Conservation (phyloP, 768 basidiomycete species). For the Lactarius quietus region DNA sequence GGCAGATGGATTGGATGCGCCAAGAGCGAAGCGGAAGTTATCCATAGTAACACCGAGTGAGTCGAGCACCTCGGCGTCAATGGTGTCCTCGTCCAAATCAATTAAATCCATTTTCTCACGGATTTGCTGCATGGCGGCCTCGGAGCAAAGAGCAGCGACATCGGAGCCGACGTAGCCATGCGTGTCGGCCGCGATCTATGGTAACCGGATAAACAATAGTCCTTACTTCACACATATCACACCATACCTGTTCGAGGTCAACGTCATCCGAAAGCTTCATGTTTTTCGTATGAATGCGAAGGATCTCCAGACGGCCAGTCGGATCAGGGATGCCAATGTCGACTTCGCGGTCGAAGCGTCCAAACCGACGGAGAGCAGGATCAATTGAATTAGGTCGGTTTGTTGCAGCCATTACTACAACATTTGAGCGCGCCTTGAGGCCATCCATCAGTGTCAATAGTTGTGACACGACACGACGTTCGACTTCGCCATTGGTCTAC, state of each 20-base stretch:
- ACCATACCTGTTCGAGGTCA: constrained; percentile 84
- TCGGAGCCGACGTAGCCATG: constrained; percentile 99
- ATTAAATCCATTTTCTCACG: constrained; percentile 99
- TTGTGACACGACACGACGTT: constrained; percentile 98
- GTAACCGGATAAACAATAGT: constrained; percentile 18
- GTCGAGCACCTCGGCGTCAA: constrained; percentile 98
- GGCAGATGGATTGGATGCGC: constrained; percentile 95
- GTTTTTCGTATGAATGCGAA: constrained; percentile 99
- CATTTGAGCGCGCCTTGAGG: constrained; percentile 96
- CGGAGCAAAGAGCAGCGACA: constrained; percentile 94
- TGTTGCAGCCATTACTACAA: constrained; percentile 99
- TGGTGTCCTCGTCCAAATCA: constrained; percentile 95
- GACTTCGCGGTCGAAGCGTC: constrained; percentile 98
- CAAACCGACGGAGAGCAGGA: constrained; percentile 96
- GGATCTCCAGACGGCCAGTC: constrained; percentile 96
- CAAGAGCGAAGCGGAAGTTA: constrained; percentile 99
- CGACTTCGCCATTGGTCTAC: constrained; percentile 98
- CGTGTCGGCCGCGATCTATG: constrained; percentile 94
- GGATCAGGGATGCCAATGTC: constrained; percentile 99
- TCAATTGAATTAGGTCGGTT: constrained; percentile 99
- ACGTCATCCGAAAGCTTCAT: constrained; percentile 98
- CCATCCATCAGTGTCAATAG: constrained; percentile 99
- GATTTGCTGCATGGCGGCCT: constrained; percentile 99
- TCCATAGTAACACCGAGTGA: constrained; percentile 99
- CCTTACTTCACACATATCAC: not conserved